These are phyloP conservation scores for Withania somnifera DNA, from an alignment of 305 asterid species.

Conservation along the genomic window DNA sequence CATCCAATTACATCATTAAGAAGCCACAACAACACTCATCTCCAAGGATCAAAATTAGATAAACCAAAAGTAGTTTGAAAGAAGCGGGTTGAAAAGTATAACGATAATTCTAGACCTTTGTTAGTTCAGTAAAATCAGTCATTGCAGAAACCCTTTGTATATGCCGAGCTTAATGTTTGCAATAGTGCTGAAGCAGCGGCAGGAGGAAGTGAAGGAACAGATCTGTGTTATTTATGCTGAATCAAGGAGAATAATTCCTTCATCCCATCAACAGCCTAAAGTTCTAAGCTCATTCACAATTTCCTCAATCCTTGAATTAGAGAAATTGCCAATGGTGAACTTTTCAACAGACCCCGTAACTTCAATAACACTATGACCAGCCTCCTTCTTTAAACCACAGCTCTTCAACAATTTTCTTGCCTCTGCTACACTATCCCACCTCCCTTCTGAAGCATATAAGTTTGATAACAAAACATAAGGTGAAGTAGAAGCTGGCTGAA, in stretches of 20 bases:
- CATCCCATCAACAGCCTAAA: slow-evolving; percentile 25
- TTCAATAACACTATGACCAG: slow-evolving; percentile 42
- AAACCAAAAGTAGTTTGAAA: neutral
- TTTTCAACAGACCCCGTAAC: slow-evolving; percentile 31
- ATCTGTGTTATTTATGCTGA: neutral
- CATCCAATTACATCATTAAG: neutral
- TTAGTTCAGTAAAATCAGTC: neutral
- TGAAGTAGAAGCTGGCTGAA: slow-evolving; percentile 38
- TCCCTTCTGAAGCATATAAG: slow-evolving; percentile 47
- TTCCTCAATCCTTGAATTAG: slow-evolving; percentile 37
- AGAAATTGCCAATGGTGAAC: slow-evolving; percentile 43
- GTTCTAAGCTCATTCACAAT: slow-evolving; percentile 23
- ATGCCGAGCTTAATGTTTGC: neutral
- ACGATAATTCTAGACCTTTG: neutral
- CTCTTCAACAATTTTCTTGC: slow-evolving; percentile 42
- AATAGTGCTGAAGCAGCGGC: neutral
- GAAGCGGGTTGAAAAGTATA: neutral
- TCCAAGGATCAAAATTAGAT: neutral
- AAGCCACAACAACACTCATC: neutral
- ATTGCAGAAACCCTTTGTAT: neutral
- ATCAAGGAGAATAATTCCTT: slow-evolving; percentile 8
- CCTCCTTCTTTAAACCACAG: slow-evolving; percentile 54
- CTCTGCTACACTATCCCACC: slow-evolving; percentile 48
- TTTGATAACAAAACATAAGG: slow-evolving; percentile 58
- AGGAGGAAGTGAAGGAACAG: neutral